phyloP scores from a whole-genome alignment of 2,329 filamentous ascomycete species.

The Arachnomyces sp. region DNA sequence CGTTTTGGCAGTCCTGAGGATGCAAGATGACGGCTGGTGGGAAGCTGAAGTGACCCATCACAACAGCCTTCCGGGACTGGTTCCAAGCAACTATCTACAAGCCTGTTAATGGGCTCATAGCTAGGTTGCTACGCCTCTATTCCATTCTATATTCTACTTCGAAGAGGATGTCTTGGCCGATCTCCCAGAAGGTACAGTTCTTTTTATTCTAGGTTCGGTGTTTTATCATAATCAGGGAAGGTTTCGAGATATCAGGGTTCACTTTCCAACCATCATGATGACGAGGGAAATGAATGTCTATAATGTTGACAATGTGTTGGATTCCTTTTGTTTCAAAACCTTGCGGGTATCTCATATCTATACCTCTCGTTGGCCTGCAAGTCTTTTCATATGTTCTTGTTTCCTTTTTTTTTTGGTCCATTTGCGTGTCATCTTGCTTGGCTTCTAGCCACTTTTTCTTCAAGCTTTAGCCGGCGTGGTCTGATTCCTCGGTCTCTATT shows the following conservation, averaged over 20 bases:
- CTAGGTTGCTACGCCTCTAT: neutral
- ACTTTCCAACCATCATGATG: too few relatives aligned
- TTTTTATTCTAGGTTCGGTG: too few relatives aligned
- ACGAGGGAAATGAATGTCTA: too few relatives aligned
- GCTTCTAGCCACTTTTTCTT: neutral
- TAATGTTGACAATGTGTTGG: too few relatives aligned
- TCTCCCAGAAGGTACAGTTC: too few relatives aligned
- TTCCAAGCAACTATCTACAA: conserved; percentile 61
- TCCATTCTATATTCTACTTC: conserved; percentile 5
- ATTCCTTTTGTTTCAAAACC: too few relatives aligned
- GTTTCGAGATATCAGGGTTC: too few relatives aligned
- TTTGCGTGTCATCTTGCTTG: neutral
- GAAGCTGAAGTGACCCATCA: conserved; percentile 77
- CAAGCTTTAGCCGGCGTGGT: conserved; percentile 9
- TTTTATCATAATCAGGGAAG: too few relatives aligned
- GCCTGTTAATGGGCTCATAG: conserved; percentile 33
- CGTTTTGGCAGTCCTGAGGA: conserved; percentile 72
- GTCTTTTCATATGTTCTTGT: too few relatives aligned
- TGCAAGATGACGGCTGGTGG: conserved; percentile 99
- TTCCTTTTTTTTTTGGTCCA: neutral
- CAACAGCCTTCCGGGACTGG: conserved; percentile 45
- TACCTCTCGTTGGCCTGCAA: conserved; percentile 3
- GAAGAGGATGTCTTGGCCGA: too few relatives aligned
- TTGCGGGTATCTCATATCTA: neutral
- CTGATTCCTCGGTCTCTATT: conserved; percentile 5